Evolutionary conservation across 768 basidiomycete species (phyloP), one percentile per base, ranked within the genome.

Genomic region (Serendipita sp.): DNA sequence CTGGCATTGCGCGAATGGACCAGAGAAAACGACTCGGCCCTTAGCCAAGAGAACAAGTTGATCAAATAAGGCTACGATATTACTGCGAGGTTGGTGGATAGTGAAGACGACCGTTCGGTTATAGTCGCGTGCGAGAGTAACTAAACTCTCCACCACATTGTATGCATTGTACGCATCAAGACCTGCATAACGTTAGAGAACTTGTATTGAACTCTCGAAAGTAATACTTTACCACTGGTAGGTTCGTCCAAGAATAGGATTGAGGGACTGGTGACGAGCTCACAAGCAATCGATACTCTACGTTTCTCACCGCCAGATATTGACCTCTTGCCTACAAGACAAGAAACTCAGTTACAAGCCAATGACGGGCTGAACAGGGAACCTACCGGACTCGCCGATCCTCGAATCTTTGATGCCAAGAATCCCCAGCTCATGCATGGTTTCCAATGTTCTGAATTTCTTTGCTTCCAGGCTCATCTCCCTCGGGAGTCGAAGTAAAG

Each of bases 271-370:
- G 95, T 99, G 40, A 99, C 96, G 29, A 99, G 79, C 75, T 99
- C 96, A 72, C 96, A 99, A 44, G 96, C 96, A 67, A 99, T 98
- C 0, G 88, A 91, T 1, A 98, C 96, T 3, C 96, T 80, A 37
- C 96, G 82, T 75, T 98, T 98, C 77, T 99, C 96, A 15, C 96
- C 96, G 52, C 96, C 96, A 36, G 92, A 95, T 64, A 98, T 98
- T 11, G 90, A 91, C 10, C 96, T 81, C 65, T 81, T 83, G 34
- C 90, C 90, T 87, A 64, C n/a, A 62, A 34, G 33, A 64, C n/a
- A 62, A 34, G 33, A 48, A 34, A 13, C 52, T 46, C 58, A 31
- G 43, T 66, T 8, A 68, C 27, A 10, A 16, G 44, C 13, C 53
- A 6, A 60, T 3, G 18, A 3, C 53, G 15, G n/a, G n/a, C n/a